Evolutionary conservation across 2,329 filamentous ascomycete genomes (phyloP).

Genomic region (Paecilomyces dactylethromorphus): DNA sequence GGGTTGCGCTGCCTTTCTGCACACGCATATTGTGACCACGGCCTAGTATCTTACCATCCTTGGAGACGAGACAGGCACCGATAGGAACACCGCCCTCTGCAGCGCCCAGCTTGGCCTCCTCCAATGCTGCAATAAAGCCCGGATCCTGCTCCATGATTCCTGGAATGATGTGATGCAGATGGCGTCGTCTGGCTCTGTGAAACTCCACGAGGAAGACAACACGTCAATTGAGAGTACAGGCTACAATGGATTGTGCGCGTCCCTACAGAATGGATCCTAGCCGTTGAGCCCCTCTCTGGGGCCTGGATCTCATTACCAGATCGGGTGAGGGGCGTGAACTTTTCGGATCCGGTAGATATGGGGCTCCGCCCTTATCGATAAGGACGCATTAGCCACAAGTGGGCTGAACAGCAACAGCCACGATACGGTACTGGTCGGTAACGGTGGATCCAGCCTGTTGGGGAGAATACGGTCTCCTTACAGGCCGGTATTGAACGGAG

Average conservation of each 20-base stretch:
- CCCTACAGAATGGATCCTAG: neutral
- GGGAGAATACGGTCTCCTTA: neutral
- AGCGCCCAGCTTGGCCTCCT: conserved; percentile 50
- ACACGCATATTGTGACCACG: conserved; percentile 70
- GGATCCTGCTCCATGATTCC: conserved; percentile 33
- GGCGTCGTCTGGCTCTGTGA: neutral
- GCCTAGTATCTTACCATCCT: conserved; percentile 63
- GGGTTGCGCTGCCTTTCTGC: conserved; percentile 63
- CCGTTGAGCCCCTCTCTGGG: neutral
- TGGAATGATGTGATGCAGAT: neutral
- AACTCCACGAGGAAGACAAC: neutral
- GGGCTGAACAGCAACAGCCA: neutral
- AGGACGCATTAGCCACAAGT: conserved; percentile 3
- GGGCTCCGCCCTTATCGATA: conserved; percentile 18
- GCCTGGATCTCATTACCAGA: neutral
- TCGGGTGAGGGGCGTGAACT: neutral
- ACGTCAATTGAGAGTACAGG: neutral
- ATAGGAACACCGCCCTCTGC: conserved; percentile 55
- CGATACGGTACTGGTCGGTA: neutral
- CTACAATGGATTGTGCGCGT: neutral
- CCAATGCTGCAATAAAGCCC: conserved; percentile 53
- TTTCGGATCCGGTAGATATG: neutral
- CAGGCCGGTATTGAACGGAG: neutral
- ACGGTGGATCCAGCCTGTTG: neutral
- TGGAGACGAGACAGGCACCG: conserved; percentile 58